Base-by-base conservation (phyloP, 129 eudicot genomes). In the Chrysanthemum lavandulifolium region DNA sequence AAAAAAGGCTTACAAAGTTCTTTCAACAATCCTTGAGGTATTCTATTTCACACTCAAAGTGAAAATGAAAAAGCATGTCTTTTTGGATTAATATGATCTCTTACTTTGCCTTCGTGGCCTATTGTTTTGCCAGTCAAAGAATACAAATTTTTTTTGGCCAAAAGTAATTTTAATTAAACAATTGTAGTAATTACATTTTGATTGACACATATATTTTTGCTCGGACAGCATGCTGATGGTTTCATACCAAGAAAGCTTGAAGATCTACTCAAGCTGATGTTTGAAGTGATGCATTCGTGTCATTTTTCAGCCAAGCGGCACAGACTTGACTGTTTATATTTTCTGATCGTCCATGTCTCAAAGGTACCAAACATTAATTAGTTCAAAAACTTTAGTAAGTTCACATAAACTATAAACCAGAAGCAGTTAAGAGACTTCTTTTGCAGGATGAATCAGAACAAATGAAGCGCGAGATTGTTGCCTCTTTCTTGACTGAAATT, bases 281-380 rank as follows among this genome's bases (percentile, higher is more conserved):
- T 95, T 84, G 90, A 86, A 74, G 91, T 82, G 78, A 80, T 90
- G 74, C 96, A 94, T 62, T 85, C 87, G 4, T 90, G 96, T 69
- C 97, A 95, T 85, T 88, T 86, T 79, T 85, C 99, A 21, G 97
- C 99, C 65, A 95, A 95, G 67, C 89, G 95, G 57, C 88, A 86
- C 84, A 83, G 99, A 75, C 97, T 95, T 62, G 82, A 85, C 69
- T 95, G 97, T 73, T 82, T 95, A 69, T 95, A 88, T 83, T 86
- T 79, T 76, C 59, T 95, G 65, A 86, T 91, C 48, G 81, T 85
- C 23, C 89, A 88, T 76, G 91, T 80, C 29, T 78, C 89, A 23
- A 95, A 95, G 96, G 98, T 93, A 76, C 53, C 10, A 25, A 59
- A 16, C 23, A 40, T 59, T 15, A 19, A 16, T 66, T 25, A 64